phyloP scores from a whole-genome alignment of 73 alveolate genomes.

The Halteria grandinella region DNA sequence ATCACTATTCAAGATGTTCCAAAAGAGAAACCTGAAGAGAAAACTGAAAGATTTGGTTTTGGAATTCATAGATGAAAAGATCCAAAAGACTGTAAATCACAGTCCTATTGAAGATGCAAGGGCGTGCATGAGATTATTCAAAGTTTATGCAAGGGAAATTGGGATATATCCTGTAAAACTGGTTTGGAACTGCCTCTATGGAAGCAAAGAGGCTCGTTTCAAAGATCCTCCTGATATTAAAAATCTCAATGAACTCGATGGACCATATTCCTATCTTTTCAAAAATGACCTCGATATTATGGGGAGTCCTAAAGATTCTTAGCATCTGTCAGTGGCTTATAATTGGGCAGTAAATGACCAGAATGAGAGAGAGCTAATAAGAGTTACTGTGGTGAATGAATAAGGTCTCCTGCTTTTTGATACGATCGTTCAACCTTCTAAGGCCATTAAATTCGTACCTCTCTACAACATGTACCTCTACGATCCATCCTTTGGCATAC shows the following conservation, averaged over 20 bases:
- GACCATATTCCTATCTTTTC: constrained; percentile 39
- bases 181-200: constrained; percentile 50
- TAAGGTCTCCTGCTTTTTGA: constrained; percentile 45
- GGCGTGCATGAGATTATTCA: constrained; percentile 62
- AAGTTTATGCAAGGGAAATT: constrained; percentile 63
- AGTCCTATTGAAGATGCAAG: constrained; percentile 72
- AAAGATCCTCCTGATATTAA: constrained; percentile 47
- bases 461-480: constrained; percentile 32
- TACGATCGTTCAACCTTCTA: constrained; percentile 55
- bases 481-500: constrained; percentile 66
- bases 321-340: constrained; percentile 37
- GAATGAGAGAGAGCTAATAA: constrained; percentile 55
- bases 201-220: constrained; percentile 62
- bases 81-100: constrained; percentile 55
- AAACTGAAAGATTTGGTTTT: constrained; percentile 56
- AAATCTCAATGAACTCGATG: constrained; percentile 11
- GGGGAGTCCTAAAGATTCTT: constrained; percentile 48
- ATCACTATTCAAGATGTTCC: constrained; percentile 50
- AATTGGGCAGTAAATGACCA: constrained; percentile 63
- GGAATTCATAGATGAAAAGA: constrained; percentile 51
- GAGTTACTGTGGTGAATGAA: constrained; percentile 57
- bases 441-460: constrained; percentile 40
- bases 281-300: constrained; percentile 13
- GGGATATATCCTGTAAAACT: constrained; percentile 55
- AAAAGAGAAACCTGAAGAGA: constrained; percentile 45